Evolutionary conservation across 352 stramenopile genomes (phyloP).

Genomic region (Globisporangium viniferum): DNA sequence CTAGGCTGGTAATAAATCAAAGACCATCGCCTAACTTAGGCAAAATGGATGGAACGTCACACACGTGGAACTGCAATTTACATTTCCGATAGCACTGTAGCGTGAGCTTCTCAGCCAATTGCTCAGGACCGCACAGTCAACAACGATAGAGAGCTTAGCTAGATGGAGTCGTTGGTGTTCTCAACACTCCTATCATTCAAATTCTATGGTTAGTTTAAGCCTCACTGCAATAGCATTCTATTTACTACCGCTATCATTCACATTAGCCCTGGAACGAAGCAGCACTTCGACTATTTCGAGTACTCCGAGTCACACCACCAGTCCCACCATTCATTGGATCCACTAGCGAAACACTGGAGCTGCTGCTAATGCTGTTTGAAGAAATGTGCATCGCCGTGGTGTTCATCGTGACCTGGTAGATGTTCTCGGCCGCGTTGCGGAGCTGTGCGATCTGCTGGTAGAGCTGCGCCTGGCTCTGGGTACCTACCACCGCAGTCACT

Average conservation of each 20-base stretch:
- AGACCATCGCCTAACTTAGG: neutral
- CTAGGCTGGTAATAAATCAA: no score
- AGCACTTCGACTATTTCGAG: neutral
- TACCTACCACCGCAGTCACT: neutral
- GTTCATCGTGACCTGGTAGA: slow-evolving; percentile 28
- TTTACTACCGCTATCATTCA: no score
- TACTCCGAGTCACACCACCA: neutral
- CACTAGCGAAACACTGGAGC: neutral
- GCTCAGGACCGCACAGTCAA: no score
- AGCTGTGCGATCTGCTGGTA: slow-evolving; percentile 48
- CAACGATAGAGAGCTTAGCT: neutral
- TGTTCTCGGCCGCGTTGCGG: slow-evolving; percentile 36
- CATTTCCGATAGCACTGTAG: neutral
- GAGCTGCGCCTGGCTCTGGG: slow-evolving; percentile 17
- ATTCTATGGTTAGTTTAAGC: no score
- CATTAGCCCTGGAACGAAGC: neutral
- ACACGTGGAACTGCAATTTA: neutral
- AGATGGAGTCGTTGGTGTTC: no score
- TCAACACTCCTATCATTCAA: no score
- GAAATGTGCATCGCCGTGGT: slow-evolving; percentile 1
- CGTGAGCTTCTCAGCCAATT: no score
- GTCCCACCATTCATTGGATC: neutral
- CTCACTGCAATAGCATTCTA: no score
- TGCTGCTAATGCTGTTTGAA: neutral
- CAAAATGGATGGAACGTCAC: neutral